Conservation (phyloP, 2,329 filamentous ascomycete genomes). For the Colletotrichum phormii region DNA sequence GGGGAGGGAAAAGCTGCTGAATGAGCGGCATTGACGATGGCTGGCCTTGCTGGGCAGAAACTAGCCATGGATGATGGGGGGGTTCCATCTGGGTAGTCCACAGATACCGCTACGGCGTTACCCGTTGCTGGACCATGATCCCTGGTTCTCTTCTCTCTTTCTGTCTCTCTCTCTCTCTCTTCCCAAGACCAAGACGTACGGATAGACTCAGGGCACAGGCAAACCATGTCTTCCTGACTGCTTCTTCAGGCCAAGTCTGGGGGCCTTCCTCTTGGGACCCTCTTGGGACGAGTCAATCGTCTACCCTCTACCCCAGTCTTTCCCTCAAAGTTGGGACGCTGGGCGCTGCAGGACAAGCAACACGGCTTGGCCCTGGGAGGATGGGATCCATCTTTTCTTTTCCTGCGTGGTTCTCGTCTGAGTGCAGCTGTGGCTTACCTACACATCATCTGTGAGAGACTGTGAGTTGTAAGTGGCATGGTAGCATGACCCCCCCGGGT, state of each 20-base stretch:
- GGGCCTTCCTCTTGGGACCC: background rate
- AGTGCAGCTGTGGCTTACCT: background rate
- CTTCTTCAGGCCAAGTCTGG: background rate
- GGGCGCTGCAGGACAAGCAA: background rate
- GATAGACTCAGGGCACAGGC: too few species aligned
- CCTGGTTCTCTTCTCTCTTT: background rate
- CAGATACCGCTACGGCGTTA: background rate
- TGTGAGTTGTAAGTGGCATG: background rate
- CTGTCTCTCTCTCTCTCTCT: too few species aligned
- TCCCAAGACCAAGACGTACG: too few species aligned
- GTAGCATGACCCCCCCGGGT: background rate
- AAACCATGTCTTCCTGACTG: too few species aligned
- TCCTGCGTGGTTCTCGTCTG: background rate
- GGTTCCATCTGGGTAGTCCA: background rate
- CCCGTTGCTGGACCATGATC: slow-evolving; percentile 2
- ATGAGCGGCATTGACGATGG: slow-evolving; percentile 9
- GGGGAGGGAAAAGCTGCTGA: background rate
- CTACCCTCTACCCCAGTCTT: background rate
- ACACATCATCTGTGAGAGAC: background rate
- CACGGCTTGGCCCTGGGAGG: background rate
- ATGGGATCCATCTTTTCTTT: too few species aligned
- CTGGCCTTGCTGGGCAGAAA: slow-evolving; percentile 30
- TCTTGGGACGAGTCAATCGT: slow-evolving; percentile 29
- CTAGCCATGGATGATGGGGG: background rate
- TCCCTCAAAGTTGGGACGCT: background rate